These are phyloP conservation scores for Eucalyptus decipiens DNA, from an alignment of 345 rosid genomes.

Conservation along the genomic window DNA sequence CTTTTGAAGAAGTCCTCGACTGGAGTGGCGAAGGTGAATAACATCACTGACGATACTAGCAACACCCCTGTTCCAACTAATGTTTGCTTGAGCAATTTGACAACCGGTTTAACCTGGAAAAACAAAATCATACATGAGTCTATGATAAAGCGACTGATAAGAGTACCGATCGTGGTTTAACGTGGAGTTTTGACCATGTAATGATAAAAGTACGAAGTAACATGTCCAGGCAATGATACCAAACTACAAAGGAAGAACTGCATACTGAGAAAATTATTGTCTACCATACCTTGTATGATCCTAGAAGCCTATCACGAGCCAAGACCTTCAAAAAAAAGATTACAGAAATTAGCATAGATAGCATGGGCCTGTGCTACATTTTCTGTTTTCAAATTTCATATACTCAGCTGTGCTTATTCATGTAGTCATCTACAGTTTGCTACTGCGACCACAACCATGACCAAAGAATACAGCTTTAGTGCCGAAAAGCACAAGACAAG, in stretches of 20 bases:
- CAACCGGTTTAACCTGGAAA: constrained; percentile 79
- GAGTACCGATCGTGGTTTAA: background rate
- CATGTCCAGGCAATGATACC: background rate
- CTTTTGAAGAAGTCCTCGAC: constrained; percentile 54
- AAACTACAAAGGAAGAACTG: background rate
- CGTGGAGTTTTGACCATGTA: background rate
- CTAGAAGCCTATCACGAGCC: constrained; percentile 89
- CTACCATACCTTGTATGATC: constrained; percentile 72
- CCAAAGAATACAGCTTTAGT: background rate
- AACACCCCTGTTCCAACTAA: constrained; percentile 72
- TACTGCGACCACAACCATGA: background rate
- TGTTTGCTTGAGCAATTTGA: constrained; percentile 81
- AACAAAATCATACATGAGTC: background rate
- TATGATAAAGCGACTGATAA: background rate
- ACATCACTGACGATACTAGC: constrained; percentile 53
- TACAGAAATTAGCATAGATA: background rate
- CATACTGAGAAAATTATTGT: background rate
- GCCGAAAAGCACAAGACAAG: background rate
- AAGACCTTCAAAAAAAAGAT: constrained; percentile 31
- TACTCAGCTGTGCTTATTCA: background rate
- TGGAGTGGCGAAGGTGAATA: constrained; percentile 77
- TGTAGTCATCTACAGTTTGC: background rate
- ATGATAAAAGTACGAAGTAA: background rate
- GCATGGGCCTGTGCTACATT: background rate
- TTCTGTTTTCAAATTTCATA: background rate